Conservation (phyloP, 306 rosid species). For the Ormosia semicastrata region DNA sequence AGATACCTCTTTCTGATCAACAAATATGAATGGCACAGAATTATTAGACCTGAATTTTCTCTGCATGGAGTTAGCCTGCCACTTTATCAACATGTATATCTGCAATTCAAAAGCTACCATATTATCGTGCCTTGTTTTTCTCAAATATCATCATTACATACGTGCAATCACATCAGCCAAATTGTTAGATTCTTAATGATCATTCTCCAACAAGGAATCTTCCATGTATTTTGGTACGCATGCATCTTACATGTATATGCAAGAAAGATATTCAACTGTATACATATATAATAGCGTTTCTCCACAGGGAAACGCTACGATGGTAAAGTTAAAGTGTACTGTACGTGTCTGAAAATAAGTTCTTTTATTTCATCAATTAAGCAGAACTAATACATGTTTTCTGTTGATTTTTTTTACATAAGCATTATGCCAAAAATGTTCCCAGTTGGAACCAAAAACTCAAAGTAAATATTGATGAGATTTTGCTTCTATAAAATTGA, state of each 20-base stretch:
- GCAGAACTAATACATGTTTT: background rate
- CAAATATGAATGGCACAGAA: background rate
- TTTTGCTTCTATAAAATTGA: background rate
- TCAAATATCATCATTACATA: constrained; percentile 34
- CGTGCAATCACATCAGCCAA: constrained; percentile 24
- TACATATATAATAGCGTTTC: too few relatives aligned
- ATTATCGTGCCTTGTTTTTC: background rate
- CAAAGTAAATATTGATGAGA: background rate
- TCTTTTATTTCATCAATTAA: background rate
- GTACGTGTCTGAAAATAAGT: background rate
- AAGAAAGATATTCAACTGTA: too few relatives aligned
- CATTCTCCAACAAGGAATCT: constrained; percentile 4
- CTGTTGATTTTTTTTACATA: too few relatives aligned
- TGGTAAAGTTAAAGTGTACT: background rate
- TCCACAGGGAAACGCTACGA: background rate
- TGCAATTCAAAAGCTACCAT: constrained; percentile 12
- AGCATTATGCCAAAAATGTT: background rate
- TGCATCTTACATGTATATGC: background rate
- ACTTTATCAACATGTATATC: constrained; percentile 18
- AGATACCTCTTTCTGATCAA: background rate
- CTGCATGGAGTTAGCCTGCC: background rate
- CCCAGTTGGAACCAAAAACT: background rate
- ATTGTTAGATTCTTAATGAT: background rate
- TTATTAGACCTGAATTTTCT: background rate
- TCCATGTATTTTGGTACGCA: background rate